Evolutionary conservation across 192 early-diverging fungal species (phyloP).

Genomic region (Funneliformis mosseae): DNA sequence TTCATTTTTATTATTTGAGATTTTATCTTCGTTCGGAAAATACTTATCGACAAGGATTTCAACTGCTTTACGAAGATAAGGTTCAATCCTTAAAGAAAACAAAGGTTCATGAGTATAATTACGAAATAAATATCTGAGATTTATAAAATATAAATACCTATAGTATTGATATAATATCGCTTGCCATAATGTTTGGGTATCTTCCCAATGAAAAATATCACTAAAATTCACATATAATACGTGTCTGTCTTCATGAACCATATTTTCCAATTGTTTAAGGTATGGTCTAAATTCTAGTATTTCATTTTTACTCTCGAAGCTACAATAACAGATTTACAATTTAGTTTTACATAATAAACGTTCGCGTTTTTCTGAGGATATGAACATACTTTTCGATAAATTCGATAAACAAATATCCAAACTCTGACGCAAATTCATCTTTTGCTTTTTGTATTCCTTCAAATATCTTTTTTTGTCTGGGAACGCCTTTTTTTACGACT

Average conservation of each 20-base stretch:
- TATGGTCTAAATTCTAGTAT: not conserved
- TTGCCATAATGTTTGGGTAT: slow-evolving; percentile 60
- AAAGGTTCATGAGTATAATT: not conserved
- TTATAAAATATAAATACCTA: slow-evolving; percentile 46
- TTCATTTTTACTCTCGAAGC: not conserved
- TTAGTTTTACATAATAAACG: not conserved
- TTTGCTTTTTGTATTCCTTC: slow-evolving; percentile 6
- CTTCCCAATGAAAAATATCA: slow-evolving; percentile 53
- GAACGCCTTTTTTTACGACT: not conserved
- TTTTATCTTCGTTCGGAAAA: slow-evolving; percentile 63
- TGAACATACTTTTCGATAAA: slow-evolving; percentile 7
- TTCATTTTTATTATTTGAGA: not conserved
- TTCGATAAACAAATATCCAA: slow-evolving; percentile 1
- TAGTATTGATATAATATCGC: slow-evolving; percentile 74
- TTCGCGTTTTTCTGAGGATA: not conserved
- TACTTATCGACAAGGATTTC: slow-evolving; percentile 76
- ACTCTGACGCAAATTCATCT: slow-evolving; percentile 19
- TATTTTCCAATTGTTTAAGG: not conserved
- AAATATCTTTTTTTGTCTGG: not conserved
- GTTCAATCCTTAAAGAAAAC: slow-evolving; percentile 59
- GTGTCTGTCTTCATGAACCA: slow-evolving; percentile 35
- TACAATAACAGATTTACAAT: not conserved
- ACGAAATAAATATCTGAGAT: not conserved
- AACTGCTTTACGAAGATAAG: slow-evolving; percentile 84
- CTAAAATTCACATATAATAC: slow-evolving; percentile 78